Conservation (phyloP, 2,329 filamentous ascomycete species). For the Phaeoacremonium minimum region DNA sequence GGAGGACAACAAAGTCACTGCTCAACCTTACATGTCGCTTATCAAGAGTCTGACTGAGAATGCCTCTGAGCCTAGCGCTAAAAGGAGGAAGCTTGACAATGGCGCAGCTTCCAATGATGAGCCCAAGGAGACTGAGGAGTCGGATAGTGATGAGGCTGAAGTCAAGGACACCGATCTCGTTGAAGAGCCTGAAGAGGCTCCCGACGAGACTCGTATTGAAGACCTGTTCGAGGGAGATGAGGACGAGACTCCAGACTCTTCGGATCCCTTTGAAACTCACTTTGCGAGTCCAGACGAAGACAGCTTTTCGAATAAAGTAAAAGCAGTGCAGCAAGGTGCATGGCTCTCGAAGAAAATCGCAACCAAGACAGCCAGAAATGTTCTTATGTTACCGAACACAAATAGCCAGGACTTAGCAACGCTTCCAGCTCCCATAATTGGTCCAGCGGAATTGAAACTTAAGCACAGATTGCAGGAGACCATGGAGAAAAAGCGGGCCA, state of each 20-base stretch:
- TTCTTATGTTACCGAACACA: constrained; percentile 40
- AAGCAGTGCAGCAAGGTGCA: constrained; percentile 41
- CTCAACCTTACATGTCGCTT: constrained; percentile 52
- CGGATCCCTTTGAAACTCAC: constrained; percentile 77
- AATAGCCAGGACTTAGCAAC: constrained; percentile 25
- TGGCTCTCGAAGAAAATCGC: constrained; percentile 47
- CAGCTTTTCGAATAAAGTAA: constrained; percentile 49
- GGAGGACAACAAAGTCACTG: constrained; percentile 23
- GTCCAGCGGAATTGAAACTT: constrained; percentile 50
- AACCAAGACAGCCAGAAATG: constrained; percentile 41
- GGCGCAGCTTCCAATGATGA: constrained; percentile 13
- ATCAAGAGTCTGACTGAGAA: constrained; percentile 52
- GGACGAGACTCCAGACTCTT: constrained; percentile 33
- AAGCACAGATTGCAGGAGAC: constrained; percentile 65
- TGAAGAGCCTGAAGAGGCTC: constrained; percentile 38
- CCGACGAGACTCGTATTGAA: constrained; percentile 26
- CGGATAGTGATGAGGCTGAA: constrained; percentile 20
- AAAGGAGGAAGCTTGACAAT: constrained; percentile 53
- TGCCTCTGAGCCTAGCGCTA: constrained; percentile 36
- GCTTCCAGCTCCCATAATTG: constrained; percentile 27
- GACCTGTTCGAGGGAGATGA: constrained; percentile 39
- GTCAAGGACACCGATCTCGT: constrained; percentile 33
- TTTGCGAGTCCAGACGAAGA: constrained; percentile 66
- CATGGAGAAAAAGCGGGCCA: constrained; percentile 46
- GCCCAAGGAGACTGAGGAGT: constrained; percentile 13